Base-by-base conservation (phyloP, 2,329 filamentous ascomycete genomes). In the Pseudogymnoascus verrucosus region DNA sequence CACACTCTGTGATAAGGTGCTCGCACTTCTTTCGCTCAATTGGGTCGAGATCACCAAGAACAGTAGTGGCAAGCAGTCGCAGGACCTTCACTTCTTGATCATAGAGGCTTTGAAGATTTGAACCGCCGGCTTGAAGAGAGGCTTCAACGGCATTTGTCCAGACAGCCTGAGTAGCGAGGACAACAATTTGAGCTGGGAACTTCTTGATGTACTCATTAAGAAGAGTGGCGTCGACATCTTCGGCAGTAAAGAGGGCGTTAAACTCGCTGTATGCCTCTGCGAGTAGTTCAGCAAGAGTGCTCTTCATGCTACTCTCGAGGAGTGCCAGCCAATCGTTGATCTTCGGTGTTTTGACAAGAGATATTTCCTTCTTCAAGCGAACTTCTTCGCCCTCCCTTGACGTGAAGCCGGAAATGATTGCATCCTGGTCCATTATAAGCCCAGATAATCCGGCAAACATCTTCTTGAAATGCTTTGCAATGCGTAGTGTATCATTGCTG, bases 261-360 rank as follows among this genome's bases (percentile, higher is more conserved):
- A 96, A 99, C 63, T 89, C 86, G 37, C 90, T 85, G 40, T 96
- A 83, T 1, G 95, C 93, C 74, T 98, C 93, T 2, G 88, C 87
- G 31, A 99, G 83, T 28, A 96, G 81, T 74, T 98, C 93, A 0
- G 95, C 95, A 16, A 99, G 83, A 0, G 95, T 96, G 36, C 87
- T 83, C 76, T 97, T 97, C 93, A 99, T 98, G 68, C 89, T 96
- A 64, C 80, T 87, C 75, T 99, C 95, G 34, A 99, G 80, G 4
- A 96, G 87, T 31, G 90, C 89, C n/a, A 99, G 83, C 95, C 95
- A 99, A 76, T 99, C 95, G 71, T 99, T 99, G 80, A 99, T 97
- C 71, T 91, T 90, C 0, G 96, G 96, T 1, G 91, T 96, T 76
- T 96, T 96, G 70, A 91, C 84, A 60, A 99, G 82, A 14, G 91